Evolutionary conservation across 2,329 filamentous ascomycete genomes (phyloP).

Genomic region (Scedosporium aurantiacum): DNA sequence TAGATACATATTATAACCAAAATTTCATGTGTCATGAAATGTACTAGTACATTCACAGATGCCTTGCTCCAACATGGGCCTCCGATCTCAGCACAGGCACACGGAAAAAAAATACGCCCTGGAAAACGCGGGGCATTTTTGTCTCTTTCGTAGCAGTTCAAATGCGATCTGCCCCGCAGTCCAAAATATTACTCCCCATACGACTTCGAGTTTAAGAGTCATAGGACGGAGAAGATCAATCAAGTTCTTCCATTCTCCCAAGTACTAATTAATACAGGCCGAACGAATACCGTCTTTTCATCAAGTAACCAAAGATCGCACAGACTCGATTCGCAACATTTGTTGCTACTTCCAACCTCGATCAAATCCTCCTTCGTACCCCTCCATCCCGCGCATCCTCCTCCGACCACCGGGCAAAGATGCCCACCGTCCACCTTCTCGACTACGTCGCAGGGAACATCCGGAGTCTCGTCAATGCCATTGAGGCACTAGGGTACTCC

Average conservation of each 20-base stretch:
- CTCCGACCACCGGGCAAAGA: conserved; percentile 24
- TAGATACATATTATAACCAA: too few relatives aligned
- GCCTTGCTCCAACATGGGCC: not conserved
- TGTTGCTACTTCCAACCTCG: not conserved
- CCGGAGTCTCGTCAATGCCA: conserved; percentile 90
- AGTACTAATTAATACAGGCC: not conserved
- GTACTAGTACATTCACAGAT: too few relatives aligned
- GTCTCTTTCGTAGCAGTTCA: not conserved
- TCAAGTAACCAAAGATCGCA: not conserved
- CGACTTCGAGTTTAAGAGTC: not conserved
- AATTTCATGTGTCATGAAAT: too few relatives aligned
- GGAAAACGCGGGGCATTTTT: conserved; percentile 3
- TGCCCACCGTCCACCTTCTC: conserved; percentile 67
- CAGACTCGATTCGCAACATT: not conserved
- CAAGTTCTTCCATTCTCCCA: not conserved
- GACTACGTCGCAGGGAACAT: conserved; percentile 96
- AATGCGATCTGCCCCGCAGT: conserved; percentile 5
- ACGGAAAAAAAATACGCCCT: not conserved
- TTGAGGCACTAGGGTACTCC: conserved; percentile 87
- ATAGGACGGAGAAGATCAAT: not conserved
- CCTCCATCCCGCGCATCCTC: not conserved
- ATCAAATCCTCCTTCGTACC: not conserved
- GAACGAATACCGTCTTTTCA: not conserved
- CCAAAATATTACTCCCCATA: not conserved
- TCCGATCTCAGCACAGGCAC: not conserved